A percentile compares a stretch with the other conserved stretches of the same genome.
These are phyloP conservation scores for Anisogramma anomala DNA, from an alignment of 2,329 filamentous ascomycete species.

Conservation along the genomic window DNA sequence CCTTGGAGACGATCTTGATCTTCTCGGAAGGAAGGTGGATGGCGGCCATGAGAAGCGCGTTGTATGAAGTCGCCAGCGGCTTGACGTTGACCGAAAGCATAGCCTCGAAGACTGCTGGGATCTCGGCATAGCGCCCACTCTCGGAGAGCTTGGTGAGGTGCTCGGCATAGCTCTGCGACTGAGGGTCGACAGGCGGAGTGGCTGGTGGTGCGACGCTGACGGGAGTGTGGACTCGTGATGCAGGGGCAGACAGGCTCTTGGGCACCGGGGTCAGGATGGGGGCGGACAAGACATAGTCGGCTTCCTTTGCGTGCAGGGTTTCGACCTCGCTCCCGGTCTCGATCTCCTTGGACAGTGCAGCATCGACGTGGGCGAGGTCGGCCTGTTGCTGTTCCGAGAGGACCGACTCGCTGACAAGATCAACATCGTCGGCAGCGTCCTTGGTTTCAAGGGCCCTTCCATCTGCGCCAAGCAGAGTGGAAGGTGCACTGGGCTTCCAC, in stretches of 20 bases:
- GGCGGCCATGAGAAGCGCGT: conserved; percentile 73
- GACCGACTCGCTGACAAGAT: conserved; percentile 19
- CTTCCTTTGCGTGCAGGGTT: conserved; percentile 21
- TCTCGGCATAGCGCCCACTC: conserved; percentile 67
- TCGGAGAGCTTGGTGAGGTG: conserved; percentile 66
- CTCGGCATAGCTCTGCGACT: conserved; percentile 61
- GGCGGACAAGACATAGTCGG: conserved; percentile 32
- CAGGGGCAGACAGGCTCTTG: conserved; percentile 27
- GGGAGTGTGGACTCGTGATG: conserved; percentile 32
- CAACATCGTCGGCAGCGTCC: conserved; percentile 22
- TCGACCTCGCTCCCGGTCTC: conserved; percentile 37
- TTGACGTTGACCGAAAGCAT: conserved; percentile 74
- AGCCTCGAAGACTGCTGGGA: conserved; percentile 80
- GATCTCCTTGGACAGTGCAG: conserved; percentile 70
- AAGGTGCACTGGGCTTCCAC: conserved; percentile 59
- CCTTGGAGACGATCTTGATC: conserved; percentile 78
- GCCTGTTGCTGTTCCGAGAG: conserved; percentile 40
- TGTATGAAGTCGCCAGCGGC: conserved; percentile 81
- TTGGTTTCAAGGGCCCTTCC: conserved; percentile 24
- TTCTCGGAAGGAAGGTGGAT: conserved; percentile 70
- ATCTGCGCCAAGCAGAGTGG: conserved; percentile 38
- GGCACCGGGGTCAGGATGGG: conserved; percentile 25
- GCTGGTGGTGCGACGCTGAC: conserved; percentile 42
- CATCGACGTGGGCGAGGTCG: conserved; percentile 71
- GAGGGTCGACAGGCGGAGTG: conserved; percentile 49